Base-by-base conservation (phyloP, 2,329 filamentous ascomycete species). In the Emmonsiellopsis sp. region DNA sequence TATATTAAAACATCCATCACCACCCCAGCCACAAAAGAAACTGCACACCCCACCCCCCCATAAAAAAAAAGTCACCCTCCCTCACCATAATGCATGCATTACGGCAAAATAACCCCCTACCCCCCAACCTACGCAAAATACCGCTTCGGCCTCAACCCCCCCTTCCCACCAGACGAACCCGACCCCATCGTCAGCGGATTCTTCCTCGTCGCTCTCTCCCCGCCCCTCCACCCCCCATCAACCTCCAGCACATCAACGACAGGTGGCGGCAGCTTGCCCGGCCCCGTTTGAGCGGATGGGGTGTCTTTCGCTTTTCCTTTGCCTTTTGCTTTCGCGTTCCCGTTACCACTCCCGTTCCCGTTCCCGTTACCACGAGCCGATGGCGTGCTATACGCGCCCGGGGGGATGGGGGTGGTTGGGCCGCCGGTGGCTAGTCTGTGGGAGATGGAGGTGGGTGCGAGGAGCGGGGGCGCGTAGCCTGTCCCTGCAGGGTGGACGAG, bases 241-340 rank as follows among this genome's bases (percentile, higher is more conserved):
- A 55, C 50, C 42, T 59, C 57, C 42, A 59, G 51, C 27, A 59
- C 49, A 36, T 59, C 56, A 27, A 59, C 53, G 44, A 59, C 49
- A 39, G 50, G 44, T 14, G 21, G 40, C 11, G 21, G 40, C 11
- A 10, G 39, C 9, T 33, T 5, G 27, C 10, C 9, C 8, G 39
- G 8, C 47, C 47, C 40, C 32, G 36, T 32, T 2, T 49, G 36
- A 40, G 49, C 42, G 10, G 44, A 49, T 10, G 46, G 37, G 8
- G 42, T 53, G 36, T 49, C 52, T 14, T 47, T 36, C 2, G 32
- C 13, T 17, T 43, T 49, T 27, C 21, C 47, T 8, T 42, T 40
- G 13, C 43, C 34, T 9, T 17, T 49, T 27, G 3, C 21, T 27
- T 27, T 27, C 21, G 1, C 21, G 21, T 27, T 27, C 3, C 21